Conservation (phyloP, 306 rosid genomes). For the Trifolium pratense region DNA sequence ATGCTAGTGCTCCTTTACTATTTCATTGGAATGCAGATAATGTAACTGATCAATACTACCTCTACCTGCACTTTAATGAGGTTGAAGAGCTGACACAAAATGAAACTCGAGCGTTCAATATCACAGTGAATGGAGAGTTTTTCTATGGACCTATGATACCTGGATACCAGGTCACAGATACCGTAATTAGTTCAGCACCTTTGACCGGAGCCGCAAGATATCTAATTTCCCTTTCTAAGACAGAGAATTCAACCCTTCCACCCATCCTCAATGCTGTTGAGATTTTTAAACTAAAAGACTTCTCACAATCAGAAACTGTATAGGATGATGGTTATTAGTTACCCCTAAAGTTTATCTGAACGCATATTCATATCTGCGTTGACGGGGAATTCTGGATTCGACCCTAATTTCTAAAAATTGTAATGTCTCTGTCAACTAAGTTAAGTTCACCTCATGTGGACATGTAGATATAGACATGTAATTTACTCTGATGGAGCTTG, state of each 20-base stretch:
- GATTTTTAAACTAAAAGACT: constrained; percentile 22
- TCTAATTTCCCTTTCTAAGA: background rate
- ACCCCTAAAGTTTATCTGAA: background rate
- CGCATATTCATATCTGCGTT: no score
- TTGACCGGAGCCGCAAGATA: background rate
- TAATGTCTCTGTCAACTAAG: no score
- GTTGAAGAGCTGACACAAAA: constrained; percentile 14
- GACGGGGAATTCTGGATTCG: no score
- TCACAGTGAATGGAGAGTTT: constrained; percentile 8
- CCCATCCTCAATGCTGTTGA: constrained; percentile 55
- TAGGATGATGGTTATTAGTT: background rate
- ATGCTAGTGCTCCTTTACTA: background rate
- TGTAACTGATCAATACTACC: background rate
- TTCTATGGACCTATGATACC: constrained; percentile 35
- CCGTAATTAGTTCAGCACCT: background rate
- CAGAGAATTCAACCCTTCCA: constrained; percentile 47
- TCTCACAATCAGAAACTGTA: background rate
- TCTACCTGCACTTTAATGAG: constrained; percentile 47
- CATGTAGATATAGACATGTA: no score
- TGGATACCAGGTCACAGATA: fast-evolving
- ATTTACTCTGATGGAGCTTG: no score
- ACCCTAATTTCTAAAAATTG: no score
- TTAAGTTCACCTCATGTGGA: no score
- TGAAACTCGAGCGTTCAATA: constrained; percentile 42
- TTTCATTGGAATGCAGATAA: constrained; percentile 3